Evolutionary conservation across 768 basidiomycete species (phyloP).

Genomic region (Tulasnella sp.): DNA sequence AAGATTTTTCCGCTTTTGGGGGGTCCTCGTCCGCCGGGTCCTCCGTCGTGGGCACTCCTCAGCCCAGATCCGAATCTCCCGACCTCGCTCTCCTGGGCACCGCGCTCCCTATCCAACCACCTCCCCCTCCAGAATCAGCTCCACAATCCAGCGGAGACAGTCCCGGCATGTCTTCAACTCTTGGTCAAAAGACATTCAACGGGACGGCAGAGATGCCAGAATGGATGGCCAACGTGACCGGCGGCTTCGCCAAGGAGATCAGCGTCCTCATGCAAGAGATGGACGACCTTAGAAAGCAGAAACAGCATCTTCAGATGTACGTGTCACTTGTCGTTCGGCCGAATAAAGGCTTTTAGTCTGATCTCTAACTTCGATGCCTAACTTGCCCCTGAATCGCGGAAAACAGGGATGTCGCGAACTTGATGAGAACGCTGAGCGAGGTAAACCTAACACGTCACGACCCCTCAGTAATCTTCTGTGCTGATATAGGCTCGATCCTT

Average conservation of each 20-base stretch:
- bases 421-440: constrained; percentile 5
- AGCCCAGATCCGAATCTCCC: not conserved
- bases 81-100: constrained; percentile 2
- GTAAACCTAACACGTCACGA: not conserved
- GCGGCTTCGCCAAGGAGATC: not conserved
- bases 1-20: constrained; percentile 2
- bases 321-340: not conserved
- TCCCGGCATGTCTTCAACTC: not conserved
- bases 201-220: not conserved
- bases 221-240: not conserved
- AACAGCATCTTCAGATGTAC: not conserved
- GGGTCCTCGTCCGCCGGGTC: not conserved
- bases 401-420: not conserved
- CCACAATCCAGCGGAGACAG: not conserved
- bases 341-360: not conserved
- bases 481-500: not conserved
- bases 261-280: constrained; percentile 6
- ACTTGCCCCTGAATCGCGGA: not conserved
- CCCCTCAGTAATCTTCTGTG: not conserved
- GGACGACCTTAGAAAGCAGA: not conserved
- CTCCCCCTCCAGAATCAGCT: not conserved
- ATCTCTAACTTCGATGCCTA: not conserved
- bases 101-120: not conserved
- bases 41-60: not conserved
- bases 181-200: not conserved